Percentiles rank a stretch among this genome's conserved stretches.
Conservation (phyloP, 108 stramenopile genomes). For the Asterionellopsis glacialis region DNA sequence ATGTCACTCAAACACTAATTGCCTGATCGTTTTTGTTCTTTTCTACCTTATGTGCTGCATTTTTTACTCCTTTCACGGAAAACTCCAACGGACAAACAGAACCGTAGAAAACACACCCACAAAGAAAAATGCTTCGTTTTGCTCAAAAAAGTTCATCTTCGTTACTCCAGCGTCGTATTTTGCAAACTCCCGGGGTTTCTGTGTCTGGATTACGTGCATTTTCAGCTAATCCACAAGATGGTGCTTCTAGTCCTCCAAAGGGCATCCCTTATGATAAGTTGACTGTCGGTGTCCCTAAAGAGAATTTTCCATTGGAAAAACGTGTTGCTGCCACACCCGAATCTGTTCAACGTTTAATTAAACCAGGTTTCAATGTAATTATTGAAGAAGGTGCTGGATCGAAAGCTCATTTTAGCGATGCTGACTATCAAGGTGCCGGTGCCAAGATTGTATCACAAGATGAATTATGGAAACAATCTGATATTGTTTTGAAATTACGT, state of each 20-base stretch:
- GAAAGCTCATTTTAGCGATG: slow-evolving; percentile 84
- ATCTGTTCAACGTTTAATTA: slow-evolving; percentile 71
- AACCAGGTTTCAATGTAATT: slow-evolving; percentile 79
- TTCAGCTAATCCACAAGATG: too few relatives aligned
- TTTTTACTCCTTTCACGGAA: too few relatives aligned
- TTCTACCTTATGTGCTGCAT: too few relatives aligned
- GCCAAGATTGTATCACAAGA: slow-evolving; percentile 80
- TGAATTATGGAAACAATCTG: slow-evolving; percentile 75
- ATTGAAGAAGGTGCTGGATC: slow-evolving; percentile 91
- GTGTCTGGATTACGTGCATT: too few relatives aligned
- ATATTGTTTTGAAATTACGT: slow-evolving; percentile 92
- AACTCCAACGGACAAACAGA: too few relatives aligned
- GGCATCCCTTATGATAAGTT: slow-evolving; percentile 77
- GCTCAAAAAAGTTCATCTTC: too few relatives aligned
- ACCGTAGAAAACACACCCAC: too few relatives aligned
- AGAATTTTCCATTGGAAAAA: slow-evolving; percentile 83
- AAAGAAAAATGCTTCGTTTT: too few relatives aligned
- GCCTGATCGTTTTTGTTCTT: too few relatives aligned
- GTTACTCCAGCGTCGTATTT: too few relatives aligned
- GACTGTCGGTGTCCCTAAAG: slow-evolving; percentile 94
- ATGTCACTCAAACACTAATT: too few relatives aligned
- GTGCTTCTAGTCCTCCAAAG: slow-evolving; percentile 21
- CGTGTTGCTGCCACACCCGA: slow-evolving; percentile 90
- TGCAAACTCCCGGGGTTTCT: too few relatives aligned
- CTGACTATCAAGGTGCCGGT: slow-evolving; percentile 90